phyloP scores from a whole-genome alignment of 2,329 filamentous ascomycete species.

The Fusarium sororula region DNA sequence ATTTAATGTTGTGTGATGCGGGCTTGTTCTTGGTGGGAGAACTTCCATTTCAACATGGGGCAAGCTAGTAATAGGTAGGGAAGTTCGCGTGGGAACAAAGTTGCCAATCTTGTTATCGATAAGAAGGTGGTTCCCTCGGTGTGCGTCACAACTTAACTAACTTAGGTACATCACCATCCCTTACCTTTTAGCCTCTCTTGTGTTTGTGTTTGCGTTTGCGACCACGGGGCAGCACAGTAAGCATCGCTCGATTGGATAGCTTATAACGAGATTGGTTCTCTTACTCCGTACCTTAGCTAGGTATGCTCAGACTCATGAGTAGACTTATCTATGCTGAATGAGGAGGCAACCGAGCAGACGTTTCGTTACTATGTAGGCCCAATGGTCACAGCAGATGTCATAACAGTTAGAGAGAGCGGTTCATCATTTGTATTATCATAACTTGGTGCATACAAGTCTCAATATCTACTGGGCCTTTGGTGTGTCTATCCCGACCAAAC shows the following conservation, averaged over 20 bases:
- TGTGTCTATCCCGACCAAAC: conserved; percentile 14
- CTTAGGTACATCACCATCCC: not conserved
- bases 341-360: not conserved
- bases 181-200: not conserved
- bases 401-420: not conserved
- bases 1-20: conserved; percentile 34
- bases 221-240: not conserved
- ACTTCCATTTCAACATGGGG: conserved; percentile 23
- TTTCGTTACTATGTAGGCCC: not conserved
- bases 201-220: not conserved
- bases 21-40: conserved; percentile 37
- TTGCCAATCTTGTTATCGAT: conserved; percentile 46
- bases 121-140: conserved; percentile 20
- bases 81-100: conserved; percentile 25
- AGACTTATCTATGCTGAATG: not conserved
- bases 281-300: not conserved
- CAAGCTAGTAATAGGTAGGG: conserved; percentile 2
- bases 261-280: not conserved
- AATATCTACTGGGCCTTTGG: conserved; percentile 27
- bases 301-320: not conserved
- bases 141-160: conserved; percentile 10
- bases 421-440: conserved; percentile 31
- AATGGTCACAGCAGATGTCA: not conserved
- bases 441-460: conserved; percentile 17
- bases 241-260: not conserved